Evolutionary conservation across 805 yeast species (phyloP).

Genomic region (Kregervanrija delftensis): DNA sequence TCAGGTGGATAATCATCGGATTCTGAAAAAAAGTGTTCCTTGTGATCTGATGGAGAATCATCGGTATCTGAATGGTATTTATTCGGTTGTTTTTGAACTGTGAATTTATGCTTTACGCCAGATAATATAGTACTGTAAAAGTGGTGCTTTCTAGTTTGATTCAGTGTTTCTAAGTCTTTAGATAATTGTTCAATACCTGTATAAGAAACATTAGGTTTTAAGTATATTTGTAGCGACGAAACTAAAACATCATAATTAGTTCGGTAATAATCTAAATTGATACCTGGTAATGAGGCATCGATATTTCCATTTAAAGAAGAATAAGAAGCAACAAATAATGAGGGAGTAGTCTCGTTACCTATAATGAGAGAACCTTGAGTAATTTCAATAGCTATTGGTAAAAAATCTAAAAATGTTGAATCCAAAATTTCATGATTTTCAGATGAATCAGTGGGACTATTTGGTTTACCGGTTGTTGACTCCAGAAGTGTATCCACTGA

Average conservation of each 20-base stretch:
- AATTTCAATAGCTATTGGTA: conserved; percentile 60
- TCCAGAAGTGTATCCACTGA: too few relatives aligned
- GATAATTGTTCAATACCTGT: conserved; percentile 22
- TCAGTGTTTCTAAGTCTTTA: background rate
- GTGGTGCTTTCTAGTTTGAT: background rate
- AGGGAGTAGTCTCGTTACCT: conserved; percentile 76
- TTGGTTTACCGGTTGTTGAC: too few relatives aligned
- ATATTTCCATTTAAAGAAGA: conserved; percentile 45
- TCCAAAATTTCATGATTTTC: conserved; percentile 4
- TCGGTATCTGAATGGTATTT: background rate
- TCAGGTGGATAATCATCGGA: conserved; percentile 3
- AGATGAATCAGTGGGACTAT: too few relatives aligned
- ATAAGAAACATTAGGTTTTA: conserved; percentile 69
- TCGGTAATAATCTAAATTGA: conserved; percentile 49
- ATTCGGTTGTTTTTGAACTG: conserved; percentile 2
- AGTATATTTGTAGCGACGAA: conserved; percentile 46
- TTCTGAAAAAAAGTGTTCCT: background rate
- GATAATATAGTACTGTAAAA: background rate
- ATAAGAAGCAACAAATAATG: conserved; percentile 59
- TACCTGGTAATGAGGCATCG: conserved; percentile 46
- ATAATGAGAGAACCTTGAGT: conserved; percentile 66
- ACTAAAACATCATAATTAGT: conserved; percentile 37
- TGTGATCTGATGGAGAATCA: conserved; percentile 4
- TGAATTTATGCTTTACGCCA: background rate
- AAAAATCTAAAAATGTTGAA: conserved; percentile 24